Evolutionary conservation across 2,329 filamentous ascomycete genomes (phyloP), one percentile per base, ranked within the genome.

Genomic region (Capronia coronata): DNA sequence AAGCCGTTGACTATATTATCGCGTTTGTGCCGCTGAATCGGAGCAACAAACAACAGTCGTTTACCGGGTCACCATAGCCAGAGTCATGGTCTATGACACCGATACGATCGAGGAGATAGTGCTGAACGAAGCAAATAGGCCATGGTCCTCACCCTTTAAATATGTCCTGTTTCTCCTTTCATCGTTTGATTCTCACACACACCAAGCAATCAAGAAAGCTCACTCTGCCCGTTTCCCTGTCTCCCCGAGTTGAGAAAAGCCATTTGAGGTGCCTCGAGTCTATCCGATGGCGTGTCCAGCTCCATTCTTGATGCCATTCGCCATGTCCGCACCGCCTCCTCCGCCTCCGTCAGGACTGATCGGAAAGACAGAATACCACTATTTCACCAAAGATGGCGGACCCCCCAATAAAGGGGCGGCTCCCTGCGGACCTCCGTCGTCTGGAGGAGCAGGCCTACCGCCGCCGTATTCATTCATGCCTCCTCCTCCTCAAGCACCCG

Each of bases 211-310:
- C 19, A 8, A n/a, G 8, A 25, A 22, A 8, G 19, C n/a, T 14
- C 22, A 22, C 3, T 21, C 5, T 8, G 9, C 8, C 19, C 5
- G 38, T 22, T 7, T 22, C 19, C 22, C 13, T 25, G 4, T 14
- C 38, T 13, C 19, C 25, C 8, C 16, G 13, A 5, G 1, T 1
- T 9, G 19, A 25, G 21, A 41, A 41, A 37, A 37, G 34, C 22
- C 8, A 8, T 13, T 41, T 3, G 2, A 9, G 19, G 4, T 14
- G 9, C 19, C 25, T 6, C 11, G 5, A 25, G 19, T 5, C 13
- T 14, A 8, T 43, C 66, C 65, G 62, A 64, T 59, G 61, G 75
- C 2, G 58, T 65, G n/a, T 68, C 42, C 32, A 35, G 27, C 37
- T 48, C 45, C 46, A 43, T 47, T 49, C 19, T 8, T 37, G 10